These are phyloP conservation scores for Lactifluus pinguis DNA, from an alignment of 768 basidiomycete species.

Conservation along the genomic window DNA sequence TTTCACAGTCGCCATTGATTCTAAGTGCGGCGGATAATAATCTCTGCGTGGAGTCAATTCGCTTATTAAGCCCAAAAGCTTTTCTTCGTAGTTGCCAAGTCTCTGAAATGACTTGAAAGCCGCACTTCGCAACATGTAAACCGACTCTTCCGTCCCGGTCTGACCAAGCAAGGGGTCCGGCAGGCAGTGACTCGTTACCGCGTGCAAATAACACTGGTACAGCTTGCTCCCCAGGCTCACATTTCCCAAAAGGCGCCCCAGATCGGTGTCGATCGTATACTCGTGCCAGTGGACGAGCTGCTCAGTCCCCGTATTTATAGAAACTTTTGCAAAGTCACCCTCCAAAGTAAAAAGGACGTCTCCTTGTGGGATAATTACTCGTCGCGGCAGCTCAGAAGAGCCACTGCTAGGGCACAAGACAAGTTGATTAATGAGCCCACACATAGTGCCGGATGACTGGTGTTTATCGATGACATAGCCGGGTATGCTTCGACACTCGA, in stretches of 20 bases:
- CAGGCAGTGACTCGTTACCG: conserved; percentile 34
- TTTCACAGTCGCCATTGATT: neutral
- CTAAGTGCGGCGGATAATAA: neutral
- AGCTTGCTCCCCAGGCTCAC: conserved; percentile 26
- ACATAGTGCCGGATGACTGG: conserved; percentile 36
- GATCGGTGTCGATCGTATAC: conserved; percentile 25
- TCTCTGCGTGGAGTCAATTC: neutral
- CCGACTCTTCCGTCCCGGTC: conserved; percentile 37
- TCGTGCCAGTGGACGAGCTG: conserved; percentile 20
- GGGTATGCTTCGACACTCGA: conserved; percentile 35
- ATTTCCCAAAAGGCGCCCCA: conserved; percentile 26
- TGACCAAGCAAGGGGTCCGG: conserved; percentile 36
- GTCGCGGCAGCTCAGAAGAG: neutral
- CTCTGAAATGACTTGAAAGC: conserved; percentile 33
- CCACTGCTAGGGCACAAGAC: neutral
- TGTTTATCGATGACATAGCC: conserved; percentile 33
- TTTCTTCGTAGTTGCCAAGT: conserved; percentile 14
- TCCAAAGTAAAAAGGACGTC: neutral
- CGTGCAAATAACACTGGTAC: conserved; percentile 37
- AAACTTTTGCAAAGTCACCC: neutral
- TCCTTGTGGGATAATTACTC: conserved; percentile 6
- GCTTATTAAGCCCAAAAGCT: neutral
- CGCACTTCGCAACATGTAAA: conserved; percentile 33
- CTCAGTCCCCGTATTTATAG: neutral
- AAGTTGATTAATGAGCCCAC: conserved; percentile 32